phyloP scores from a whole-genome alignment of 768 basidiomycete species.

The Roridomyces roridus region DNA sequence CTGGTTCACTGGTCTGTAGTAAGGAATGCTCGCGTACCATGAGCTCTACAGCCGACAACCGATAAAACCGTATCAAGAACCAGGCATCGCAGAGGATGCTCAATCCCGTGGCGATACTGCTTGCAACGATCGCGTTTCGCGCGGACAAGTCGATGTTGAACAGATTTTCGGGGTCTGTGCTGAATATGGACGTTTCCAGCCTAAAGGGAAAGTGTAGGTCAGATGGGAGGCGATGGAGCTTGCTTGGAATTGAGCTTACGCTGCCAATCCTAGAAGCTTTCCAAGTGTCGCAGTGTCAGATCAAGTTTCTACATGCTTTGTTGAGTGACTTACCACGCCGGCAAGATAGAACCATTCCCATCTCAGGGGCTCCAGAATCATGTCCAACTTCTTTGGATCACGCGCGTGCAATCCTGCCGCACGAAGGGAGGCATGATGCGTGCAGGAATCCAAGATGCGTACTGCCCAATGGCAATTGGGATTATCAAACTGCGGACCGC shows the following conservation, averaged over 20 bases:
- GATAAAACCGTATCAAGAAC: conserved; percentile 1
- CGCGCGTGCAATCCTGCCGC: no score
- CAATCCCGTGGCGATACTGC: background rate
- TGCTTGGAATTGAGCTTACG: background rate
- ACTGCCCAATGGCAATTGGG: no score
- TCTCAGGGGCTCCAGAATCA: conserved; percentile 1
- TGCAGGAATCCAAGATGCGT: no score
- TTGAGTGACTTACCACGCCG: background rate
- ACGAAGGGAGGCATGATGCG: no score
- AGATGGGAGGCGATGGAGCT: background rate
- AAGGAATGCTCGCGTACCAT: no score
- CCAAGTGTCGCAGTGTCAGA: no score
- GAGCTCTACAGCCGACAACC: background rate
- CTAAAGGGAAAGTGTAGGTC: no score
- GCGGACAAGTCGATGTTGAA: background rate
- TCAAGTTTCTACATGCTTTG: background rate
- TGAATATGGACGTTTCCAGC: background rate
- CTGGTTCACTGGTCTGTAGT: no score
- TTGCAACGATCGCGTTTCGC: background rate
- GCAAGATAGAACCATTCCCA: background rate
- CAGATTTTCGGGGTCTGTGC: background rate
- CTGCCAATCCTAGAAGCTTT: background rate
- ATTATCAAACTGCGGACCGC: no score
- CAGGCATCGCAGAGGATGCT: background rate
- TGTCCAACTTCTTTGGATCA: no score